A percentile compares a stretch with the other conserved stretches of the same genome.
These are phyloP conservation scores for Glebionis coronaria DNA, from an alignment of 129 eudicot genomes.

Conservation along the genomic window DNA sequence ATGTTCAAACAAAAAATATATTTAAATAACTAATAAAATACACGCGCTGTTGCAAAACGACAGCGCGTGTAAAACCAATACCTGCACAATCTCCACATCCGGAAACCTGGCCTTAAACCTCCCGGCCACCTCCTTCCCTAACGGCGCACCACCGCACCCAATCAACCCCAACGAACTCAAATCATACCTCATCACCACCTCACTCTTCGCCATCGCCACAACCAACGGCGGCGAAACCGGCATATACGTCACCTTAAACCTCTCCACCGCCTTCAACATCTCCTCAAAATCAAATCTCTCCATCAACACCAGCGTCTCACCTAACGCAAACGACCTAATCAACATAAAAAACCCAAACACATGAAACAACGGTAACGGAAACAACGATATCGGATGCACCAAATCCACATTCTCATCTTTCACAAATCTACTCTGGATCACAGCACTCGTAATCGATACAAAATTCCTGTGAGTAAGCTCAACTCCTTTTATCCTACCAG, in stretches of 20 bases:
- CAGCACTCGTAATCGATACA: slow-evolving; percentile 38
- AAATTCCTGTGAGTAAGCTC: slow-evolving; percentile 78
- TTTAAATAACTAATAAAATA: background rate
- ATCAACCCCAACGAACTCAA: slow-evolving; percentile 59
- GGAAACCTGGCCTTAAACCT: slow-evolving; percentile 67
- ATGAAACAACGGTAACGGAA: slow-evolving; percentile 83
- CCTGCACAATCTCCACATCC: slow-evolving; percentile 56
- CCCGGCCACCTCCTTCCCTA: slow-evolving; percentile 65
- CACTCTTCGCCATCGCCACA: slow-evolving; percentile 83
- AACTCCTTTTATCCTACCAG: slow-evolving; percentile 83
- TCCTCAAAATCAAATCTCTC: slow-evolving; percentile 70
- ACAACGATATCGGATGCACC: slow-evolving; percentile 43
- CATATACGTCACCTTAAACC: slow-evolving; percentile 60
- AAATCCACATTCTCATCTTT: slow-evolving; percentile 9
- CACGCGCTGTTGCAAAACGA: slow-evolving; percentile 22
- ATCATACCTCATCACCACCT: slow-evolving; percentile 54
- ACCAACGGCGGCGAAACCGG: slow-evolving; percentile 94
- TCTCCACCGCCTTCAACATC: slow-evolving; percentile 79
- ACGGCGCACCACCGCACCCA: slow-evolving; percentile 89
- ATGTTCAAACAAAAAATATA: background rate
- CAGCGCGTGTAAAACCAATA: slow-evolving; percentile 21
- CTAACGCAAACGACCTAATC: slow-evolving; percentile 53
- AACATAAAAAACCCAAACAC: slow-evolving; percentile 83
- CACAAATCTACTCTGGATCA: slow-evolving; percentile 12
- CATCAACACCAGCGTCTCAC: slow-evolving; percentile 70